Conservation (phyloP, 2,329 filamentous ascomycete species). For the Periglandula ipomoeae region DNA sequence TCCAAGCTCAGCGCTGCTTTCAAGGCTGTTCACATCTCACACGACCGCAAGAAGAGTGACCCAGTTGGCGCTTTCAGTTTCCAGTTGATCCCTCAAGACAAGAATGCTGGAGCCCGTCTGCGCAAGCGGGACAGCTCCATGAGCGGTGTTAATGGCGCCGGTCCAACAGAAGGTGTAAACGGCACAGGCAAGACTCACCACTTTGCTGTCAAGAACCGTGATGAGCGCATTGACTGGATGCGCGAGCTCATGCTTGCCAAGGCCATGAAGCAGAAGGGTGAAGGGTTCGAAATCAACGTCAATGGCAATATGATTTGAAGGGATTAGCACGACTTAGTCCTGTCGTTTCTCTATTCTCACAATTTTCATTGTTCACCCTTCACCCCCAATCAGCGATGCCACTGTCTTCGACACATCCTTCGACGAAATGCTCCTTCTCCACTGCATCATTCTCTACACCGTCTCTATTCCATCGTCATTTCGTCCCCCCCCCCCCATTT, state of each 20-base stretch:
- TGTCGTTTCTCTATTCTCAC: no score
- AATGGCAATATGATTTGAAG: constrained; percentile 66
- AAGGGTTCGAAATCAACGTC: constrained; percentile 73
- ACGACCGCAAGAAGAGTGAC: constrained; percentile 42
- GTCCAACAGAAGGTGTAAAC: constrained; percentile 39
- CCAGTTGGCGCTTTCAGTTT: constrained; percentile 68
- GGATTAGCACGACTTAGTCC: neutral
- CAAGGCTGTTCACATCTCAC: constrained; percentile 63
- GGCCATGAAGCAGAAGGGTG: constrained; percentile 73
- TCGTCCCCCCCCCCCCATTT: no score
- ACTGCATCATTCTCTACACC: no score
- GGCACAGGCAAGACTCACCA: constrained; percentile 79
- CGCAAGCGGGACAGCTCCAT: constrained; percentile 44
- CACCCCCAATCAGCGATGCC: no score
- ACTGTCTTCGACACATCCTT: no score
- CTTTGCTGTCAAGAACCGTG: constrained; percentile 78
- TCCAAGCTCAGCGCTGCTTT: constrained; percentile 83
- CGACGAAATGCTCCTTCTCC: no score
- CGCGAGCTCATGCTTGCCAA: constrained; percentile 86
- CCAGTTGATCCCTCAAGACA: constrained; percentile 68
- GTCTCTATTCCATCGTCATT: no score
- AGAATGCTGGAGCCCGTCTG: constrained; percentile 39
- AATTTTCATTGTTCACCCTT: no score
- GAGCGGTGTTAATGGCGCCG: constrained; percentile 18
- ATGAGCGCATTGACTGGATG: constrained; percentile 97